Percentiles rank a stretch among this genome's conserved stretches.
Evolutionary conservation across 495 filamentous ascomycete genomes (phyloP).

Genomic region (Staphylotrichum tortipilum): DNA sequence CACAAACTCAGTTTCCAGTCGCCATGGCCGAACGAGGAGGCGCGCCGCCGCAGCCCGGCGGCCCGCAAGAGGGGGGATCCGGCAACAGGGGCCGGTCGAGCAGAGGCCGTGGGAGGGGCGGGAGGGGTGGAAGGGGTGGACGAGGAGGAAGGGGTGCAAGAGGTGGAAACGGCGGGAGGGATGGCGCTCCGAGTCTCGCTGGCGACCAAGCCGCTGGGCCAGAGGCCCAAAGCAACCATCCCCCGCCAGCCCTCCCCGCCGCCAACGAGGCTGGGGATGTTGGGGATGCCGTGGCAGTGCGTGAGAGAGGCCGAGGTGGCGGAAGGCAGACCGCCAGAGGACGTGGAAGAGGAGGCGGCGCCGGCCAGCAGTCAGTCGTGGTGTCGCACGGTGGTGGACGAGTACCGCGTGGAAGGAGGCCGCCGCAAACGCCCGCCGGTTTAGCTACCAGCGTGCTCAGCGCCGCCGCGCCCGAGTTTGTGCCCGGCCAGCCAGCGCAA

Average conservation of each 20-base stretch:
- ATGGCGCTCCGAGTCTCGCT: too few relatives aligned
- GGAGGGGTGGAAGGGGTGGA: constrained; percentile 16
- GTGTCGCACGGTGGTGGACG: constrained; percentile 45
- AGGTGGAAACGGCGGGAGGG: too few relatives aligned
- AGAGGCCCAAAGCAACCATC: too few relatives aligned
- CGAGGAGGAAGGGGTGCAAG: constrained; percentile 31
- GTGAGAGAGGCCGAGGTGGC: too few relatives aligned
- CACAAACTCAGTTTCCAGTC: too few relatives aligned
- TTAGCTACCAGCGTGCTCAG: constrained; percentile 24
- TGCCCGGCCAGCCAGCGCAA: constrained; percentile 48
- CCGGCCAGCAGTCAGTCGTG: constrained; percentile 26
- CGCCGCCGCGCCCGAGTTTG: constrained; percentile 52
- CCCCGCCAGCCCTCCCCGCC: too few relatives aligned
- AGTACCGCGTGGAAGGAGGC: constrained; percentile 34
- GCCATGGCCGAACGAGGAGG: constrained; percentile 22
- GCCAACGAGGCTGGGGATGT: too few relatives aligned
- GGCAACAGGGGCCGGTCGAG: constrained; percentile 8
- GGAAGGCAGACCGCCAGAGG: too few relatives aligned
- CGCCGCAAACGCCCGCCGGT: too few relatives aligned
- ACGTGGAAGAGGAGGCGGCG: constrained; percentile 27
- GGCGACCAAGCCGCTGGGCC: too few relatives aligned
- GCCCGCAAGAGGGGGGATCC: constrained; percentile 7
- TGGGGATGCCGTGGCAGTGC: too few relatives aligned
- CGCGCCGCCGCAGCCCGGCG: background rate
- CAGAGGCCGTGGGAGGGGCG: constrained; percentile 5